phyloP scores from a whole-genome alignment of 2,329 filamentous ascomycete species.

The Zopfia rhizophila region DNA sequence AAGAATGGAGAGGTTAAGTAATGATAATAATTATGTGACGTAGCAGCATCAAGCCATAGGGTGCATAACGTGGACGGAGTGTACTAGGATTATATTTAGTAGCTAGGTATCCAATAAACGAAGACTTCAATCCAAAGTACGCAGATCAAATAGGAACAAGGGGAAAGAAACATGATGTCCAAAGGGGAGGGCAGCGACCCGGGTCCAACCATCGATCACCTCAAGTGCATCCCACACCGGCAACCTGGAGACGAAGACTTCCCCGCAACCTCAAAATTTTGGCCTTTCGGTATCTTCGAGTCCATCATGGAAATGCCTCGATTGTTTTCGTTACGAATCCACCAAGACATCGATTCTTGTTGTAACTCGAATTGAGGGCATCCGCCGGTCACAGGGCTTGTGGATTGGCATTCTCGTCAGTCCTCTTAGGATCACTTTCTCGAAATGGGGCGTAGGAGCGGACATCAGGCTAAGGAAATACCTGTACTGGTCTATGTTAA shows the following conservation, averaged over 20 bases:
- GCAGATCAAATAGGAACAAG: no score
- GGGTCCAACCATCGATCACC: no score
- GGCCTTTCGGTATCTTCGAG: conserved; percentile 21
- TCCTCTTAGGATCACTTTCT: conserved; percentile 24
- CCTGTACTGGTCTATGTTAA: conserved; percentile 34
- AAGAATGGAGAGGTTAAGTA: neutral
- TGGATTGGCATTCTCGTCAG: conserved; percentile 18
- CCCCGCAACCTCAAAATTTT: conserved; percentile 32
- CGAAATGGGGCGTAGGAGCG: conserved; percentile 37
- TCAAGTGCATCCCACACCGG: no score
- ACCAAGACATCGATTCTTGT: conserved; percentile 30
- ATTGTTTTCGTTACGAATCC: neutral
- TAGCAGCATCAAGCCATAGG: no score
- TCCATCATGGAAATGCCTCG: conserved; percentile 18
- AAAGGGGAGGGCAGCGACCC: no score
- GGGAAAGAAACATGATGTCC: no score
- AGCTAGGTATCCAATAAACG: no score
- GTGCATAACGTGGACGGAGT: neutral
- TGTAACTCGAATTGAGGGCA: conserved; percentile 28
- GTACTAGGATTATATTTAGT: no score
- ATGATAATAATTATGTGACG: no score
- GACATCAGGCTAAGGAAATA: conserved; percentile 37
- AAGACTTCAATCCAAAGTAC: no score
- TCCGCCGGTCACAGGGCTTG: neutral
- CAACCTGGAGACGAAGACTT: no score